A percentile compares a stretch with the other conserved stretches of the same genome.
Evolutionary conservation across 768 basidiomycete species (phyloP).

Genomic region (Chalciporus sphaerocephalus): DNA sequence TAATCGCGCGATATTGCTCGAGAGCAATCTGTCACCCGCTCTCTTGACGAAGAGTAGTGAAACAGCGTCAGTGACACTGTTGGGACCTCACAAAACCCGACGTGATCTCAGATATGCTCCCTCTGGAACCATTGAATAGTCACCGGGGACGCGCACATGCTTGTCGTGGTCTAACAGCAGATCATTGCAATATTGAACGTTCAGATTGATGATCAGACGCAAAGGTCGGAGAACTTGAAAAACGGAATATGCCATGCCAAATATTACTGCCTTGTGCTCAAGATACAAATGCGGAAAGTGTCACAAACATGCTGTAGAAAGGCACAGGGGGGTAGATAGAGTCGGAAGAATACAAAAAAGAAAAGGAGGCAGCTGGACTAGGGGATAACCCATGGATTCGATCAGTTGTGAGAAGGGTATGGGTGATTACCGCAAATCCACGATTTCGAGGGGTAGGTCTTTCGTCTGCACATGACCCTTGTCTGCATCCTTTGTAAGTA

Average conservation of each 20-base stretch:
- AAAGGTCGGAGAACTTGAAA: no score
- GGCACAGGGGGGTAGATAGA: neutral
- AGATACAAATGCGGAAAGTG: conserved; percentile 7
- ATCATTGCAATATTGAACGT: neutral
- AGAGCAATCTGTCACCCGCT: no score
- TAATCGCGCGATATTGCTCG: no score
- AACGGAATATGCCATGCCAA: conserved; percentile 2
- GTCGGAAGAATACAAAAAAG: neutral
- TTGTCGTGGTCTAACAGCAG: neutral
- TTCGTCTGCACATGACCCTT: conserved; percentile 81
- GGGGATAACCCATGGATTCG: neutral
- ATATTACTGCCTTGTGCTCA: conserved; percentile 4
- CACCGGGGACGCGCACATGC: no score
- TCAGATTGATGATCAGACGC: no score
- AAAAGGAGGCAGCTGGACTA: neutral
- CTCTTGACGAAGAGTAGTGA: no score
- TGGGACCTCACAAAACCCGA: no score
- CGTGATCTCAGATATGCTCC: no score
- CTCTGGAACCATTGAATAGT: no score
- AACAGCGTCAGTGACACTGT: no score
- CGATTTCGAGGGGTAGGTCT: conserved; percentile 70
- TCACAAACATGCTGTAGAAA: neutral
- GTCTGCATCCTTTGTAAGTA: conserved; percentile 63
- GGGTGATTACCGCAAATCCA: conserved; percentile 60
- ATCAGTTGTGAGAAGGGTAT: neutral